Evolutionary conservation across 176 grass and related monocot species (phyloP), one percentile per base, ranked within the genome.

Genomic region (Cocos nucifera): DNA sequence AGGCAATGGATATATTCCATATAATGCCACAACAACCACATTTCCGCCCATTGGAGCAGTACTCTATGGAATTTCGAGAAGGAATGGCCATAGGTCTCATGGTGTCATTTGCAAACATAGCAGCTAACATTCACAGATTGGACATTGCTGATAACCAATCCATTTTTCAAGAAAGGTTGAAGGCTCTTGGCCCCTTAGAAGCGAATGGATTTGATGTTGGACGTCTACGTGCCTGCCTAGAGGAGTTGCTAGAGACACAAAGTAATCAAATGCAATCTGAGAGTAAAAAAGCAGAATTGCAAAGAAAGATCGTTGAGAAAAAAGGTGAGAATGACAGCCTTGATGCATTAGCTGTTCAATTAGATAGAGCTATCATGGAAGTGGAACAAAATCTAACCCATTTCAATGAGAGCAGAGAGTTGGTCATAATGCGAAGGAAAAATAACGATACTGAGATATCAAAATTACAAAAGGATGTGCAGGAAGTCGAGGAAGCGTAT

Each of bases 61-160:
- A 50, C 54, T 3, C 54, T 9, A 55, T 50, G 62, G 17, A 22
- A 26, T 25, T 90, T 25, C 73, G 82, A 58, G 87, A 90, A 80
- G 87, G 87, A 59, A 74, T 75, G 23, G 87, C 87, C 21, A 67
- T 90, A 73, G 87, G 87, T 59, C 4, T 90, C 39, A 90, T 77
- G 75, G 15, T 80, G 25, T 60, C 79, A 4, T 90, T 71, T 73
- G 53, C 65, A 15, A 73, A 65, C 30, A 49, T 86, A 53, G 79
- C 79, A 56, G 44, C 72, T 21, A 50, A 10, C 69, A 70, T 74
- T 23, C 56, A 22, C 17, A 53, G 60, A 29, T 66, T 80, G 18
- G 1, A 54, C 44, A 77, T 85, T 56, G 57, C 55, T 39, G 65
- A 86, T n/a, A 50, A 17, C 65, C 25, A 29, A 22, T 69, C 58